These are phyloP conservation scores for Malus orientalis DNA, from an alignment of 306 rosid genomes.

Conservation along the genomic window DNA sequence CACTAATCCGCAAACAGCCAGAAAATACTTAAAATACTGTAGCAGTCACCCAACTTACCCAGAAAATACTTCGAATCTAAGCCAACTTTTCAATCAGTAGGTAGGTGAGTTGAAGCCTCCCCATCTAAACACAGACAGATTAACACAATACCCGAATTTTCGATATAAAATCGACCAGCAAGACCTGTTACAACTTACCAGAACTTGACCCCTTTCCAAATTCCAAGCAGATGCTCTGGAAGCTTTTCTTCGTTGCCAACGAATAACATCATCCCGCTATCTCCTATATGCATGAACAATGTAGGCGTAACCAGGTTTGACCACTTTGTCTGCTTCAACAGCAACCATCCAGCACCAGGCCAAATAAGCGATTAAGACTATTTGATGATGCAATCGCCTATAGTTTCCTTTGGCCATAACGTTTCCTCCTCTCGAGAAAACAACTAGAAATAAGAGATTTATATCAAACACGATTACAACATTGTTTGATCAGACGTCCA, in stretches of 20 bases:
- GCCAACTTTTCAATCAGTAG: conserved; percentile 44
- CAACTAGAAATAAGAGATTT: neutral
- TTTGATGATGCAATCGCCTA: neutral
- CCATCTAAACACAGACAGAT: conserved; percentile 20
- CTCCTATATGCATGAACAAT: neutral
- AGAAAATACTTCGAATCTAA: conserved; percentile 32
- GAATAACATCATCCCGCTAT: neutral
- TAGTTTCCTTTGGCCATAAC: neutral
- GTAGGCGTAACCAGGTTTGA: neutral
- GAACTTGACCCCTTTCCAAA: neutral
- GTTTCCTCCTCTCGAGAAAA: neutral
- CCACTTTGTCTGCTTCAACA: neutral
- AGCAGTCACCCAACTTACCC: neutral
- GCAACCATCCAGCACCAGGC: neutral
- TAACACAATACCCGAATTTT: neutral
- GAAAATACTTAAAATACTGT: neutral
- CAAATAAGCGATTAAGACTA: neutral
- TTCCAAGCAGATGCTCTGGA: neutral
- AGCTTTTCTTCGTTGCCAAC: neutral
- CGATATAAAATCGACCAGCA: neutral
- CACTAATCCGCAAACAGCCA: neutral
- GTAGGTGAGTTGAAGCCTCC: conserved; percentile 53
- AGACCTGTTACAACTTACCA: neutral
- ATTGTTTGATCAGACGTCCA: neutral
- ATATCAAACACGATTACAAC: neutral